Conservation (phyloP, 768 basidiomycete species). For the Xerocomellus dryophilus region DNA sequence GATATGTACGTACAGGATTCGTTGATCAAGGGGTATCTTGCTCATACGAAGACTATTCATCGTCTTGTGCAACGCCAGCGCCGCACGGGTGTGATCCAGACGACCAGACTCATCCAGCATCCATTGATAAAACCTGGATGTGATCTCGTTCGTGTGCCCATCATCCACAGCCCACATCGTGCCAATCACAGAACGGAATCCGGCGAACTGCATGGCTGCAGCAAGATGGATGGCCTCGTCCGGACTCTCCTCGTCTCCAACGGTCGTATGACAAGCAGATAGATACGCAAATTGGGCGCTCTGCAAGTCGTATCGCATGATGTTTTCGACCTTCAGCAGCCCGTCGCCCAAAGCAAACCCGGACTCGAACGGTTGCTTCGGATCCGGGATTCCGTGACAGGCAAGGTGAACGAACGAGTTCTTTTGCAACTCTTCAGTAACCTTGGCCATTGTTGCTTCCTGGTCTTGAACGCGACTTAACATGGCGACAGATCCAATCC, state of each 20-base stretch:
- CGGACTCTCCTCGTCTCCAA: too few relatives aligned
- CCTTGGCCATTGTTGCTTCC: not conserved
- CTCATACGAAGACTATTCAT: not conserved
- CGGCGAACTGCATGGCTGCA: too few relatives aligned
- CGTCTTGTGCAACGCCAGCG: conserved; percentile 2
- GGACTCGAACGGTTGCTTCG: conserved; percentile 14
- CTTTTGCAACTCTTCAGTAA: not conserved
- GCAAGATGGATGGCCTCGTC: too few relatives aligned
- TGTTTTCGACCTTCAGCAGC: not conserved
- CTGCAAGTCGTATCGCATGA: conserved; percentile 4
- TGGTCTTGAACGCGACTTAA: not conserved
- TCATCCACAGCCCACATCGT: too few relatives aligned
- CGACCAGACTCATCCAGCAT: too few relatives aligned
- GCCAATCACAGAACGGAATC: too few relatives aligned
- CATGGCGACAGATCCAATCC: not conserved
- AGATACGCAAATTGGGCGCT: conserved; percentile 15
- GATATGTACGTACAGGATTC: conserved; percentile 3
- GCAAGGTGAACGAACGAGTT: conserved; percentile 11
- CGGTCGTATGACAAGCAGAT: conserved; percentile 23
- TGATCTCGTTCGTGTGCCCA: too few relatives aligned
- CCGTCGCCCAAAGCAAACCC: conserved; percentile 7
- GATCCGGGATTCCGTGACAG: conserved; percentile 20
- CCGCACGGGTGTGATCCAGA: too few relatives aligned
- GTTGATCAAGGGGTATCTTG: not conserved
- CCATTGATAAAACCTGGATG: too few relatives aligned